Conservation (phyloP, 208 protist species). For the Trypanosoma avium region DNA sequence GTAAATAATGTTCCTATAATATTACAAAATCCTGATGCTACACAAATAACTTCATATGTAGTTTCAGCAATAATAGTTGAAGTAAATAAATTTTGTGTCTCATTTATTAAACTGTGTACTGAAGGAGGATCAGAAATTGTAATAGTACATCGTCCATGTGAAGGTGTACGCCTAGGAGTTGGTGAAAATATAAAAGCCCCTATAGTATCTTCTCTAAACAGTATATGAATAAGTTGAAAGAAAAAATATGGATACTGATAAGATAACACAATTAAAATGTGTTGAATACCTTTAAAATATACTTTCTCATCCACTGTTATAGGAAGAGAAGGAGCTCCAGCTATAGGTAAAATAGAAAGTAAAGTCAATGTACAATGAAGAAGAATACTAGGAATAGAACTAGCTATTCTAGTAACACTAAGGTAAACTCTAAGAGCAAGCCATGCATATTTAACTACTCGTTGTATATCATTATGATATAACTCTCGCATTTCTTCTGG, state of each 20-base stretch:
- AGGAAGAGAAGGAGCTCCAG: constrained; percentile 19
- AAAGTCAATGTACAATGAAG: constrained; percentile 58
- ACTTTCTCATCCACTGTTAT: not conserved
- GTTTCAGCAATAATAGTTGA: constrained; percentile 13
- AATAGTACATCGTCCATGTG: constrained; percentile 18
- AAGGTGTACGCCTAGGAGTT: not conserved
- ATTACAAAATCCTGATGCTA: constrained; percentile 22
- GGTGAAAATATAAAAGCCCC: constrained; percentile 27
- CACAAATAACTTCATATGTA: constrained; percentile 21
- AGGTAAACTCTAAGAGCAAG: constrained; percentile 60
- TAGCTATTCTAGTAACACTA: constrained; percentile 49
- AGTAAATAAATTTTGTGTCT: constrained; percentile 8
- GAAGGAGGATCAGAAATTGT: constrained; percentile 7
- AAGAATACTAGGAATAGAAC: constrained; percentile 33
- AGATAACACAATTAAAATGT: constrained; percentile 14
- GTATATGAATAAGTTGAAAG: constrained; percentile 2
- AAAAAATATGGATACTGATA: constrained; percentile 14
- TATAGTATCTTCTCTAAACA: constrained; percentile 23
- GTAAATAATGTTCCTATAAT: constrained; percentile 19
- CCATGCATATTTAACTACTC: constrained; percentile 36
- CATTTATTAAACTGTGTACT: not conserved
- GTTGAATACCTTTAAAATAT: constrained; percentile 15
- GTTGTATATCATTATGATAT: constrained; percentile 27
- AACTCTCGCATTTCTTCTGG: constrained; percentile 21
- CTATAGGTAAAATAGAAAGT: constrained; percentile 47